phyloP scores from a whole-genome alignment of 768 basidiomycete species.

The Strobilomyces echinocephalus region DNA sequence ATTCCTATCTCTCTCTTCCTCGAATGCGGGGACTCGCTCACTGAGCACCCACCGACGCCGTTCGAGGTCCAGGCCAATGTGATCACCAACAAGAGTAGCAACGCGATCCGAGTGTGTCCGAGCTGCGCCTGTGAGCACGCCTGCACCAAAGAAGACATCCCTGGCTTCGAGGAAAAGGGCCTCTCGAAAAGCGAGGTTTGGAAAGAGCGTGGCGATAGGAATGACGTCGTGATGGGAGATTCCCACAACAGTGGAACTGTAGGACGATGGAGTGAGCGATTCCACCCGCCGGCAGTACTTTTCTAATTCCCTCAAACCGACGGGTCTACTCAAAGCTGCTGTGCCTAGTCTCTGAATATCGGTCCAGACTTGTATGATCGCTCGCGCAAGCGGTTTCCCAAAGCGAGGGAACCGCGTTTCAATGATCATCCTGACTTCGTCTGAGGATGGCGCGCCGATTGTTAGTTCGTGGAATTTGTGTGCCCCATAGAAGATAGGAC shows the following conservation, averaged over 20 bases:
- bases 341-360: constrained; percentile 47
- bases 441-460: constrained; percentile 53
- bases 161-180: constrained; percentile 84
- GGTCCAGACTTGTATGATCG: constrained; percentile 69
- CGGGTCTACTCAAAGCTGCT: constrained; percentile 49
- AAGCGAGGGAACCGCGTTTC: constrained; percentile 61
- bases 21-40: constrained; percentile 62
- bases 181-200: constrained; percentile 75
- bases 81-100: constrained; percentile 50
- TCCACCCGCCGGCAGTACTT: constrained; percentile 79
- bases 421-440: constrained; percentile 72
- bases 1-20: constrained; percentile 63
- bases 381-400: constrained; percentile 40
- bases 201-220: constrained; percentile 47
- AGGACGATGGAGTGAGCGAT: constrained; percentile 48
- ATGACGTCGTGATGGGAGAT: constrained; percentile 17
- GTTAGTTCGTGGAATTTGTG: constrained; percentile 77
- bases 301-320: constrained; percentile 77
- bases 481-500: constrained; percentile 74
- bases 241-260: constrained; percentile 41
- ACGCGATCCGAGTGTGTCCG: constrained; percentile 48
- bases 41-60: constrained; percentile 65
- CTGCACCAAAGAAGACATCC: constrained; percentile 87
- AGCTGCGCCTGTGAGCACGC: constrained; percentile 48
- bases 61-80: constrained; percentile 65